phyloP scores from a whole-genome alignment of 208 protist genomes.

The Trypanosoma grayi region DNA sequence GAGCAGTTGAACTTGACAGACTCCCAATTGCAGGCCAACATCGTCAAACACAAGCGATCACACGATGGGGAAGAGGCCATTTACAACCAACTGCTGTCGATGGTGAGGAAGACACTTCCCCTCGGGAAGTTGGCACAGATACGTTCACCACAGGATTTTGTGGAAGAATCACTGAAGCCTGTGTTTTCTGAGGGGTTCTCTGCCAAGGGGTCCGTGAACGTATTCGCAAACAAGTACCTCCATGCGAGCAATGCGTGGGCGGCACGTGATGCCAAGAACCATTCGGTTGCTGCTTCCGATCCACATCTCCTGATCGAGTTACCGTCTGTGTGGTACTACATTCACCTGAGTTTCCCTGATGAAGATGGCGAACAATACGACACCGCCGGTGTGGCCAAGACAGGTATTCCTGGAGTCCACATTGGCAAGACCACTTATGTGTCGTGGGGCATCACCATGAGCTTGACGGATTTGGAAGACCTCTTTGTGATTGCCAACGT shows the following conservation, averaged over 20 bases:
- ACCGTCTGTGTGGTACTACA: slow-evolving; percentile 61
- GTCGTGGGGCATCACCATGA: slow-evolving; percentile 70
- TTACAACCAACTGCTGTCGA: slow-evolving; percentile 31
- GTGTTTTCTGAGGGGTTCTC: slow-evolving; percentile 14
- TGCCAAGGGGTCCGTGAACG: slow-evolving; percentile 10
- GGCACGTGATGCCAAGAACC: slow-evolving; percentile 28
- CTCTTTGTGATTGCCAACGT: slow-evolving; percentile 45
- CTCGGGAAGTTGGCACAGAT: too few relatives aligned
- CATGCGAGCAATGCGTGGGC: slow-evolving; percentile 62
- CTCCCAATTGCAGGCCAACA: background rate
- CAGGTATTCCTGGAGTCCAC: slow-evolving; percentile 51
- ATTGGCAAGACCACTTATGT: slow-evolving; percentile 56
- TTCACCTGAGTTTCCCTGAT: slow-evolving; percentile 44
- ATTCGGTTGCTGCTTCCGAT: slow-evolving; percentile 50
- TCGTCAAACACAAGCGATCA: background rate
- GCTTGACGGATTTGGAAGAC: slow-evolving; percentile 62
- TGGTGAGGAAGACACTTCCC: too few relatives aligned
- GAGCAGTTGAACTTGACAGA: slow-evolving; percentile 30
- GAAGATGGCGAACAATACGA: slow-evolving; percentile 33
- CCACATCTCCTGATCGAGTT: slow-evolving; percentile 56
- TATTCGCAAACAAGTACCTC: slow-evolving; percentile 41
- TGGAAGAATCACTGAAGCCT: slow-evolving; percentile 16
- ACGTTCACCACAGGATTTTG: slow-evolving; percentile 11
- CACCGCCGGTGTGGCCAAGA: slow-evolving; percentile 38
- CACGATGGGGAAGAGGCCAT: slow-evolving; percentile 19